These are phyloP conservation scores for Dichomitus squalens DNA, from an alignment of 1,284 basidiomycete genomes.

Conservation along the genomic window DNA sequence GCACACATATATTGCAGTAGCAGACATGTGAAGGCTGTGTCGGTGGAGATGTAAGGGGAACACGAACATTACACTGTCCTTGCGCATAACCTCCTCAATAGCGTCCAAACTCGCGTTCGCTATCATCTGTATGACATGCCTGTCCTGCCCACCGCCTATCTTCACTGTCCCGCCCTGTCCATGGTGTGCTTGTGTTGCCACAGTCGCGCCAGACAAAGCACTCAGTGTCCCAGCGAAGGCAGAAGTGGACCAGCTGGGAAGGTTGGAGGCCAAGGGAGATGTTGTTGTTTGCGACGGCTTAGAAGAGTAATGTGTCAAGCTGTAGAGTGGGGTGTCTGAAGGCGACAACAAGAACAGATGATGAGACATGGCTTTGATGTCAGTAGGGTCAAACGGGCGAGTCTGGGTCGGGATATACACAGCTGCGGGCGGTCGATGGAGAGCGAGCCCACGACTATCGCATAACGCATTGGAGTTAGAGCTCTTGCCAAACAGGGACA, in stretches of 20 bases:
- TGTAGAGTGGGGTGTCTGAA: slow-evolving; percentile 81
- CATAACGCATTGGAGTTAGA: background rate
- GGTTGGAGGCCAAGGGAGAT: slow-evolving; percentile 74
- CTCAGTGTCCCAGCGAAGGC: slow-evolving; percentile 87
- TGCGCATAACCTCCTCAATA: slow-evolving; percentile 88
- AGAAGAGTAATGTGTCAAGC: slow-evolving; percentile 75
- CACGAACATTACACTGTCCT: slow-evolving; percentile 83
- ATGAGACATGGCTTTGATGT: slow-evolving; percentile 67
- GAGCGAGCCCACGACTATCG: slow-evolving; percentile 5
- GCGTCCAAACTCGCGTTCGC: slow-evolving; percentile 92
- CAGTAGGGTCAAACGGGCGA: no score
- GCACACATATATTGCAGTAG: background rate
- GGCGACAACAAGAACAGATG: slow-evolving; percentile 82
- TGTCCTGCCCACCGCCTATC: slow-evolving; percentile 76
- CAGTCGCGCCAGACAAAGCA: slow-evolving; percentile 80
- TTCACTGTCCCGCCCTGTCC: slow-evolving; percentile 56
- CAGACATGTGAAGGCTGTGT: background rate
- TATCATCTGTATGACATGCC: slow-evolving; percentile 96
- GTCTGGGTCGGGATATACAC: no score
- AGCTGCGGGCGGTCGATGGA: background rate
- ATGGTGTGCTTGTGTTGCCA: slow-evolving; percentile 61
- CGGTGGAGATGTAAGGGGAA: background rate
- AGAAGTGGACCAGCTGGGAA: slow-evolving; percentile 84
- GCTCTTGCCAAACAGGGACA: slow-evolving; percentile 9
- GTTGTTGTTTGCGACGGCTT: slow-evolving; percentile 61